These are phyloP conservation scores for Leishmania major DNA, from an alignment of 208 protist genomes.

Conservation along the genomic window DNA sequence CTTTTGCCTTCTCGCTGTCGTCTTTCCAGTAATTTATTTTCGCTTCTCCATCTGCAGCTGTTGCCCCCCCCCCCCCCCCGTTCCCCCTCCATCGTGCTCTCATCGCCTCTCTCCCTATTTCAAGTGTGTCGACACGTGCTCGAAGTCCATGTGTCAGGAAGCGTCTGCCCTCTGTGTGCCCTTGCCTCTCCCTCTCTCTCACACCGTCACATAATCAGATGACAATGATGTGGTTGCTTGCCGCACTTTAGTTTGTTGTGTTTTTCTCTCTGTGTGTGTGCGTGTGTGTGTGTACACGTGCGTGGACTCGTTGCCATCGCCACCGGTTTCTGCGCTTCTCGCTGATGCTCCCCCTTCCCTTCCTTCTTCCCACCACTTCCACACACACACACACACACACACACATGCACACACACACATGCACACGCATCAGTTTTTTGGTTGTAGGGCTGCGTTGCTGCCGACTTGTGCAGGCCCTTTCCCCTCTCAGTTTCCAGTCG, in stretches of 20 bases:
- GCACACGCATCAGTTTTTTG: background rate
- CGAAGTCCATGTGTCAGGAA: background rate
- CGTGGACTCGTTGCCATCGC: background rate
- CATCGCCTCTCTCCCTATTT: background rate
- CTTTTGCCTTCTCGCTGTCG: background rate
- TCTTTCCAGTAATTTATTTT: background rate
- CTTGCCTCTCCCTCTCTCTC: background rate
- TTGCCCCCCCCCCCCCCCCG: background rate
- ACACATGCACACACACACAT: background rate
- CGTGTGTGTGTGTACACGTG: background rate
- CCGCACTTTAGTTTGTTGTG: background rate
- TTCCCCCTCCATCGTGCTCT: background rate
- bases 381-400: background rate
- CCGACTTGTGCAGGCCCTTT: background rate
- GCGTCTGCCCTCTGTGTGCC: background rate
- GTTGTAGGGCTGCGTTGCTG: background rate
- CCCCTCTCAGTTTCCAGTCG: background rate
- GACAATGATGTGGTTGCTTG: background rate
- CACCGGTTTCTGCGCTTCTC: background rate
- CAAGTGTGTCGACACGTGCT: no score
- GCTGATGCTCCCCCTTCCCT: background rate
- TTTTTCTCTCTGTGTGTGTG: background rate
- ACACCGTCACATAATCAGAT: background rate
- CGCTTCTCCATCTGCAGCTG: background rate
- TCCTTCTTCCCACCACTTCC: no score